These are phyloP conservation scores for Dissophora ornata DNA, from an alignment of 192 early-diverging fungal genomes.

Conservation along the genomic window DNA sequence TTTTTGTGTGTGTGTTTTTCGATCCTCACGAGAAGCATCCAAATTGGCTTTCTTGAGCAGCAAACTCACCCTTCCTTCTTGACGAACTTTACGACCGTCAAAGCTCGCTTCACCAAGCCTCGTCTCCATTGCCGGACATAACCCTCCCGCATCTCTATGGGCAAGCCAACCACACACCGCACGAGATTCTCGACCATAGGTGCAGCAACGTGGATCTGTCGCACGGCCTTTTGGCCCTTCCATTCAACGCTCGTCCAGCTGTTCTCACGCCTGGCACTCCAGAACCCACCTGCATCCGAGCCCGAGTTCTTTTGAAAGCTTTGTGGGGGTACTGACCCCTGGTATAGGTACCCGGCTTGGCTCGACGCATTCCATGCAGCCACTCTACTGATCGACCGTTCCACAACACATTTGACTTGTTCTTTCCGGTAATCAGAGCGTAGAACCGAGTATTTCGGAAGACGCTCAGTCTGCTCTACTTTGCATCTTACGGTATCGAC, in stretches of 20 bases:
- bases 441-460: slow-evolving; percentile 29
- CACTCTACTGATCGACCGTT: slow-evolving; percentile 24
- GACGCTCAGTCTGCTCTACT: slow-evolving; percentile 60
- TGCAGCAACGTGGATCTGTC: slow-evolving; percentile 49
- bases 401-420: slow-evolving; percentile 25
- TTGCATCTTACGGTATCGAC: slow-evolving; percentile 56
- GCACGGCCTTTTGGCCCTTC: slow-evolving; percentile 55
- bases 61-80: slow-evolving; percentile 42
- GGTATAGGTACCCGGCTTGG: slow-evolving; percentile 35
- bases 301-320: slow-evolving; percentile 31
- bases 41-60: too few species aligned
- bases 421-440: slow-evolving; percentile 50
- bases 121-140: slow-evolving; percentile 64
- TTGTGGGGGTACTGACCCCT: slow-evolving; percentile 43
- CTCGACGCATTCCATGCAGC: slow-evolving; percentile 38
- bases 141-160: slow-evolving; percentile 59
- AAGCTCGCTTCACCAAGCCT: slow-evolving; percentile 52
- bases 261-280: slow-evolving; percentile 24
- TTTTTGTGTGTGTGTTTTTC: too few species aligned
- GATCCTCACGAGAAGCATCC: too few species aligned
- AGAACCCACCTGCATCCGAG: slow-evolving; percentile 32
- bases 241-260: slow-evolving; percentile 45
- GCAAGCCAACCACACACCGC: slow-evolving; percentile 51
- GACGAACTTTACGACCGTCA: slow-evolving; percentile 59
- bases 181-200: slow-evolving; percentile 60